Evolutionary conservation across 202 grass and related monocot species (phyloP).

Genomic region (Schoenoplectus triqueter): DNA sequence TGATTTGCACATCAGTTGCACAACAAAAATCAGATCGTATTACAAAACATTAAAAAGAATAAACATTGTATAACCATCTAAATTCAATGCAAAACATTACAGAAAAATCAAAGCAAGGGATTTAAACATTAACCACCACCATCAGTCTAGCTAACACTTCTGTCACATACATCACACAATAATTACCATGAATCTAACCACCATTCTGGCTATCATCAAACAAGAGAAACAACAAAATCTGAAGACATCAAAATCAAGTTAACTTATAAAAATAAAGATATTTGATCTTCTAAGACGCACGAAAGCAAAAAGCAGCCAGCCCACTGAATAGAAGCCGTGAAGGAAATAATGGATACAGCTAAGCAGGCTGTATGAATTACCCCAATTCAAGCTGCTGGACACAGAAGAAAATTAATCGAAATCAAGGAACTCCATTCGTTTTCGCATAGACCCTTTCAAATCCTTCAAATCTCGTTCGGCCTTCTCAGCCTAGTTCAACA

Average conservation of each 20-base stretch:
- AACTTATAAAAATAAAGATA: constrained; percentile 17
- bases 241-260: background rate
- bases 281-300: background rate
- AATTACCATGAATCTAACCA: constrained; percentile 28
- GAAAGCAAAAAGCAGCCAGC: constrained; percentile 41
- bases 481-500: constrained; percentile 73
- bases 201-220: background rate
- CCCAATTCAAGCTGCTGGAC: constrained; percentile 7
- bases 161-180: constrained; percentile 2
- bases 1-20: background rate
- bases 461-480: constrained; percentile 87
- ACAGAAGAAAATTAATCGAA: constrained; percentile 57
- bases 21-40: too few species aligned
- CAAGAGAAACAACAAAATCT: background rate
- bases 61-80: background rate
- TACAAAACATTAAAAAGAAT: too few species aligned
- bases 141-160: background rate
- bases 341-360: constrained; percentile 52
- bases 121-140: constrained; percentile 16
- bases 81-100: background rate
- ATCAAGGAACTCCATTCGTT: constrained; percentile 99
- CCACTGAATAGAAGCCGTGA: constrained; percentile 49
- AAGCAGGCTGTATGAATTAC: constrained; percentile 35
- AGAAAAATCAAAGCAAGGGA: constrained; percentile 3
- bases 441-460: constrained; percentile 96